These are phyloP conservation scores for Plasmodium vivax DNA, from an alignment of 169 alveolate species.

Conservation along the genomic window DNA sequence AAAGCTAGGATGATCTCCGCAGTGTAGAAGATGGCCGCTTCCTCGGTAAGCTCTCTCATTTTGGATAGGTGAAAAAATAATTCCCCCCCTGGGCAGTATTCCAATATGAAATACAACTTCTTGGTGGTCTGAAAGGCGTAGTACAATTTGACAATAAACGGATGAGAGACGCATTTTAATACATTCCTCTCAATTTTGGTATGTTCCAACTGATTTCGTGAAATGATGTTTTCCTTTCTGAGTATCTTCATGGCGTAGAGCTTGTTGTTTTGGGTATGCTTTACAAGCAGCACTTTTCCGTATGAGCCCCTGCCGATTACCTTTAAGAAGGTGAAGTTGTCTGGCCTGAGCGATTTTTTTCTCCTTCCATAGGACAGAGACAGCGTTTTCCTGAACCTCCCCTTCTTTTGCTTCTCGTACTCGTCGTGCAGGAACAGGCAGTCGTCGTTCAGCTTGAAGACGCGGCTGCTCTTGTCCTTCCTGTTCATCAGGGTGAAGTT, in stretches of 20 bases:
- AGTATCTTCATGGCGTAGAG: constrained; percentile 81
- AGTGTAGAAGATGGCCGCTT: constrained; percentile 79
- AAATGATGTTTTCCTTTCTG: constrained; percentile 79
- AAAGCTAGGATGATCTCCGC: constrained; percentile 86
- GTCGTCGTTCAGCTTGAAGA: constrained; percentile 7
- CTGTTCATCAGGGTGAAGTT: neutral
- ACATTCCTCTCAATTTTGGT: constrained; percentile 78
- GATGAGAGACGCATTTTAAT: constrained; percentile 80
- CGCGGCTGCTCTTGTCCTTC: neutral
- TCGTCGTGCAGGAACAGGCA: constrained; percentile 39
- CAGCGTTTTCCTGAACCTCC: constrained; percentile 5
- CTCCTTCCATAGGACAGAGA: constrained; percentile 46
- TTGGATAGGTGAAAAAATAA: constrained; percentile 80
- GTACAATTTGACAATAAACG: constrained; percentile 84
- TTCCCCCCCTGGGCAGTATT: constrained; percentile 89
- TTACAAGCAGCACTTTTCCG: constrained; percentile 90
- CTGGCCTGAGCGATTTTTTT: constrained; percentile 62
- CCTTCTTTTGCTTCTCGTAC: constrained; percentile 17
- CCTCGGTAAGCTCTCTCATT: constrained; percentile 72
- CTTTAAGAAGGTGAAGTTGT: constrained; percentile 89
- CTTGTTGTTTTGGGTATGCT: constrained; percentile 19
- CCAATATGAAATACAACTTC: constrained; percentile 84
- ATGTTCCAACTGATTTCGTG: constrained; percentile 80
- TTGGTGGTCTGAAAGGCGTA: constrained; percentile 84
- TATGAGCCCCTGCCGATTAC: constrained; percentile 94